Conservation (phyloP, 2,329 filamentous ascomycete species). For the Penicillium crustosum region DNA sequence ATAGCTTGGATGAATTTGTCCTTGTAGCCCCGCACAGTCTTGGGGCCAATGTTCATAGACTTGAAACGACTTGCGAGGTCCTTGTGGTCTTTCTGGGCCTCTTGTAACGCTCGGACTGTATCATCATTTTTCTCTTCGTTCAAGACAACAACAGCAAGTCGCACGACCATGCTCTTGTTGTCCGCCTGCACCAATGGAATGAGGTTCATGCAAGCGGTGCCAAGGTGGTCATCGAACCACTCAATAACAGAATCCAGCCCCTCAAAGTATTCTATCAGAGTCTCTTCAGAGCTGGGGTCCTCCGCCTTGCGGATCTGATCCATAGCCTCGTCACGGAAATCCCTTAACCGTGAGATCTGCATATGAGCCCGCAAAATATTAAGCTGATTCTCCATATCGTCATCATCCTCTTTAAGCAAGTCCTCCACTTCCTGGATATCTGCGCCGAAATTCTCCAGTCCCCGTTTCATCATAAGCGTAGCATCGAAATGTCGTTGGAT, state of each 20-base stretch:
- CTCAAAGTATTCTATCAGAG: slow-evolving; percentile 85
- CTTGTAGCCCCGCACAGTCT: slow-evolving; percentile 92
- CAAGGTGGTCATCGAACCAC: slow-evolving; percentile 95
- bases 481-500: slow-evolving; percentile 89
- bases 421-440: slow-evolving; percentile 72
- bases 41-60: slow-evolving; percentile 89
- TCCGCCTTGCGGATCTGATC: slow-evolving; percentile 84
- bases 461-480: slow-evolving; percentile 87
- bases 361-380: slow-evolving; percentile 89
- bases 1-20: slow-evolving; percentile 88
- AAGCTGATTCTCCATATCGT: slow-evolving; percentile 83
- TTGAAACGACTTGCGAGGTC: slow-evolving; percentile 92
- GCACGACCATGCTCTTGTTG: slow-evolving; percentile 85
- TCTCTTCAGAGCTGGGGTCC: slow-evolving; percentile 72
- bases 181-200: slow-evolving; percentile 83
- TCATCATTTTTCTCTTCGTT: slow-evolving; percentile 96
- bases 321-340: slow-evolving; percentile 94
- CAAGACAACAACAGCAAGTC: slow-evolving; percentile 87
- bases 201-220: slow-evolving; percentile 81
- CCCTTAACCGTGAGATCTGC: slow-evolving; percentile 84
- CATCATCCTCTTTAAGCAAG: slow-evolving; percentile 79
- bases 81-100: slow-evolving; percentile 92
- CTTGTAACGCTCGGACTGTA: slow-evolving; percentile 84
- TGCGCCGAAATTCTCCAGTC: slow-evolving; percentile 82
- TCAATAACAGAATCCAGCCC: slow-evolving; percentile 83